Conservation (phyloP, 805 yeast species). For the Hanseniaspora guilliermondii region DNA sequence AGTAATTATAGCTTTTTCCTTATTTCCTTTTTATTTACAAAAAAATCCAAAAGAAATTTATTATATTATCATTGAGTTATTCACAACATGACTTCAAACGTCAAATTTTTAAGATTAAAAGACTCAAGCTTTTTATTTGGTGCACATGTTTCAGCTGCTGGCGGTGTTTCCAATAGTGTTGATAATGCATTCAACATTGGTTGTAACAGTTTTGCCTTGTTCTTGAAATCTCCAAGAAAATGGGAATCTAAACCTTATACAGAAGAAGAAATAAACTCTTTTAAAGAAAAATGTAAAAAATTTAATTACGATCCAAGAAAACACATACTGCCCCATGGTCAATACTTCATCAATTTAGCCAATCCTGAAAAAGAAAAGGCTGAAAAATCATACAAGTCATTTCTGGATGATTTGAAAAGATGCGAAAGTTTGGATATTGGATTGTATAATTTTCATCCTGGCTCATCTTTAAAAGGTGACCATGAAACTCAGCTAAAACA, state of each 20-base stretch:
- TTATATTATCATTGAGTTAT: not conserved
- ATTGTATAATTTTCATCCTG: conserved; percentile 84
- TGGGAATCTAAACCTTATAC: conserved; percentile 79
- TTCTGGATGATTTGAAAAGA: conserved; percentile 73
- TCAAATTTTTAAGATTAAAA: not conserved
- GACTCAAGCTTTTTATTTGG: conserved; percentile 52
- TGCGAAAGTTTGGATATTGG: conserved; percentile 82
- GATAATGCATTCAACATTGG: conserved; percentile 43
- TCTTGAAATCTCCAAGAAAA: conserved; percentile 76
- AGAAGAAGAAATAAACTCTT: conserved; percentile 52
- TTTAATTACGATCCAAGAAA: conserved; percentile 59
- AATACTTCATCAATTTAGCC: conserved; percentile 83
- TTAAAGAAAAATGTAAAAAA: conserved; percentile 48
- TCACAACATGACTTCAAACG: not conserved
- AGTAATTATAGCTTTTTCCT: too few relatives aligned
- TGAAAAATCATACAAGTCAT: conserved; percentile 58
- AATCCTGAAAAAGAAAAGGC: conserved; percentile 78
- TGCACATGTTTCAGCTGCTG: conserved; percentile 76
- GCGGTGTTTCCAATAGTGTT: conserved; percentile 65
- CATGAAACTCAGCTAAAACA: conserved; percentile 50
- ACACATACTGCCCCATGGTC: conserved; percentile 87
- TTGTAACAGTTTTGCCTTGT: conserved; percentile 74
- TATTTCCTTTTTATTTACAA: too few relatives aligned
- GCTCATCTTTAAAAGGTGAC: conserved; percentile 68
- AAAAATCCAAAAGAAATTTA: not conserved